Percentiles rank a stretch among this genome's conserved stretches.
Conservation (phyloP, 1,284 basidiomycete species). For the Rugiboletus extremiorientalis region DNA sequence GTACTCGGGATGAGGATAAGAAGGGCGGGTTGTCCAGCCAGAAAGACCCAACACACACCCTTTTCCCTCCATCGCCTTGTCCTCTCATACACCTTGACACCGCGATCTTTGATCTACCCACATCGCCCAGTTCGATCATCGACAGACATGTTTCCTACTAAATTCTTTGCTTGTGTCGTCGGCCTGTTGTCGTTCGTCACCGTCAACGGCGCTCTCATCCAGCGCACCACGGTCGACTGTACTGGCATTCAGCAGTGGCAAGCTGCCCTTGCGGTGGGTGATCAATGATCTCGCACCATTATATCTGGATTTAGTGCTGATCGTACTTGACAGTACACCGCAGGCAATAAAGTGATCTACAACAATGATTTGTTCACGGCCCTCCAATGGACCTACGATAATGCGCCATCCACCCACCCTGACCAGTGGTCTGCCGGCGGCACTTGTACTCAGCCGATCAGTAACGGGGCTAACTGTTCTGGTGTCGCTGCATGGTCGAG, state of each 20-base stretch:
- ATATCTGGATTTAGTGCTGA: neutral
- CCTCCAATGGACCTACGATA: constrained; percentile 31
- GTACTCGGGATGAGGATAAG: constrained; percentile 16
- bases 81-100: neutral
- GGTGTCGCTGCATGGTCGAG: constrained; percentile 21
- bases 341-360: constrained; percentile 24
- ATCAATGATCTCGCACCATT: rapidly evolving
- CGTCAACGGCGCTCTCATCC: constrained; percentile 14
- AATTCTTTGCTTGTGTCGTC: constrained; percentile 7
- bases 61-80: neutral
- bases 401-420: constrained; percentile 10
- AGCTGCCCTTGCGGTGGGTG: constrained; percentile 23
- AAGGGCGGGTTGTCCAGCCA: neutral
- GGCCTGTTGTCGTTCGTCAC: constrained; percentile 14
- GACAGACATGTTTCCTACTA: constrained; percentile 18
- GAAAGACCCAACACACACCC: neutral
- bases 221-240: constrained; percentile 18
- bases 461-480: constrained; percentile 22
- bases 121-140: neutral
- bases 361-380: constrained; percentile 23
- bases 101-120: neutral
- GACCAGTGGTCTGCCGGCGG: constrained; percentile 23
- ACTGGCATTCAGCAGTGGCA: constrained; percentile 28
- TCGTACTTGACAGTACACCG: constrained; percentile 15
- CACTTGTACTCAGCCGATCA: constrained; percentile 19